Evolutionary conservation across 2,329 filamentous ascomycete genomes (phyloP).

Genomic region (Arthroderma uncinatum): DNA sequence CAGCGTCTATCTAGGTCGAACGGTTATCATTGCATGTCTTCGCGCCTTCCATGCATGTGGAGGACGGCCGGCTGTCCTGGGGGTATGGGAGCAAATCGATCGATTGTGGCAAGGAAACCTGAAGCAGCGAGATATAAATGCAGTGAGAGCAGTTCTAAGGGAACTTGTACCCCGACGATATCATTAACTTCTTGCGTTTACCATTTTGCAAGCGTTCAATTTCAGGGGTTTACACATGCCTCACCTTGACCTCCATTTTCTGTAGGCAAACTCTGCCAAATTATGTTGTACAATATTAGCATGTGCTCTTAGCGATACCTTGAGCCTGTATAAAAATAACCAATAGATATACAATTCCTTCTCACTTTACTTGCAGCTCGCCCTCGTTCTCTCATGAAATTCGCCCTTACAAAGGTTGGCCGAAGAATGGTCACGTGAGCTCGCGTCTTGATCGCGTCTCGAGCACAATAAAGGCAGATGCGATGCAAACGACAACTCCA

Average conservation of each 20-base stretch:
- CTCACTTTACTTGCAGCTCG: too few species aligned
- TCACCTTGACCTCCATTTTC: too few species aligned
- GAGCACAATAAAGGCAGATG: not conserved
- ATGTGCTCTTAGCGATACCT: not conserved
- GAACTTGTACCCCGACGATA: slow-evolving; percentile 19
- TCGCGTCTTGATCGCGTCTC: not conserved
- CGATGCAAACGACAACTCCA: not conserved
- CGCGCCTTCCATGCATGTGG: slow-evolving; percentile 32
- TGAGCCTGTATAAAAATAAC: not conserved
- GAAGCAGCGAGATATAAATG: slow-evolving; percentile 27
- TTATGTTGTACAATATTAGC: not conserved
- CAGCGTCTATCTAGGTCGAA: slow-evolving; percentile 32
- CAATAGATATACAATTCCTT: too few species aligned
- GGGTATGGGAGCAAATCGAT: slow-evolving; percentile 31
- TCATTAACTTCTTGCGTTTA: not conserved
- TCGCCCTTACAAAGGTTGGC: too few species aligned
- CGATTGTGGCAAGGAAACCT: slow-evolving; percentile 31
- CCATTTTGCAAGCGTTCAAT: not conserved
- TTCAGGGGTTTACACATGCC: not conserved
- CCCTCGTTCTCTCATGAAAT: not conserved
- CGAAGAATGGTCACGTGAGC: not conserved
- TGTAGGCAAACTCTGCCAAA: not conserved
- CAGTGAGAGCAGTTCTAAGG: slow-evolving; percentile 29
- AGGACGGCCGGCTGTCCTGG: slow-evolving; percentile 27
- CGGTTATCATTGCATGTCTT: slow-evolving; percentile 30